Evolutionary conservation across 345 rosid species (phyloP), one percentile per base, ranked within the genome.

Genomic region (Nasturtium officinale): DNA sequence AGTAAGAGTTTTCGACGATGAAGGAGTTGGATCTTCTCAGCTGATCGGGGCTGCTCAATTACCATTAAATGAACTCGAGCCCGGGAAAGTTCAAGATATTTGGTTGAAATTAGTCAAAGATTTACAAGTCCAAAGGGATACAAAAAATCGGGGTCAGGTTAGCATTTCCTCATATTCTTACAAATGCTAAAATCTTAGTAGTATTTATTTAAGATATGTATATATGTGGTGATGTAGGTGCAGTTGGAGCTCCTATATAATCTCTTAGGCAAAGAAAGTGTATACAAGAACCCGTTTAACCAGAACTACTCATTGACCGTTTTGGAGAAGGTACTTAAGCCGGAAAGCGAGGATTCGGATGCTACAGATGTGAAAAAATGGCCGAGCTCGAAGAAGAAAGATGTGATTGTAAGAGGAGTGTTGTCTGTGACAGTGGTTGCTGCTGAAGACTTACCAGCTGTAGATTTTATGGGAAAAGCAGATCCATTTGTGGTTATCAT

Each of bases 71-170:
- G 87, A 69, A 26, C 93, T 91, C 28, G 87, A 81, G 71, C 96
- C 96, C 3, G 99, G 97, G 25, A 94, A 91, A 76, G 90, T 89
- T 37, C 88, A 89, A 85, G 92, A 83, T 53, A 61, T 85, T 21
- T 94, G 98, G 97, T 71, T 91, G 74, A 89, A 82, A 26, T 80
- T 94, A 48, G 89, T 94, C 61, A 94, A 94, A 75, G 96, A 94
- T 82, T 76, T 94, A 79, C 86, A 79, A 59, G 60, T 94, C 65
- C 97, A 91, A 61, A 88, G 97, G 76, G 98, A 95, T 64, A 88
- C 71, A 43, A 95, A 95, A 82, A 20, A 88, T 69, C 81, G 99
- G 62, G 97, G 99, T 35, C 88, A 87, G 86, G 96, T 43, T 48
- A 73, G 81, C 61, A 45, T 30, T n/a, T 57, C 5, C 23, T 35